Percentiles rank a stretch among this genome's conserved stretches.
Evolutionary conservation across 2,329 filamentous ascomycete species (phyloP).

Genomic region (Albifimbria verrucaria): DNA sequence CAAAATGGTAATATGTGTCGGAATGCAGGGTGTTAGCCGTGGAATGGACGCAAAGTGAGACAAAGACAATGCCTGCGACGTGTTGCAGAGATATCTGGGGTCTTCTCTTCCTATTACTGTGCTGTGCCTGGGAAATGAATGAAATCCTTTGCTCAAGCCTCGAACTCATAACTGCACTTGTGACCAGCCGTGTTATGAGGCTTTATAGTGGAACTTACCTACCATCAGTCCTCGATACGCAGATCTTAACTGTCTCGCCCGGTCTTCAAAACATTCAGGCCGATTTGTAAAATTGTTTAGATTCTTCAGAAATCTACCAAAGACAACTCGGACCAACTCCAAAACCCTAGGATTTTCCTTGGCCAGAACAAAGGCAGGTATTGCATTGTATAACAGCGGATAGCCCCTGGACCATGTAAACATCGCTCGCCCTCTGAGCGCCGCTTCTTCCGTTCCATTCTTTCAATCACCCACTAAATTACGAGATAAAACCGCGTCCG

Average conservation of each 20-base stretch:
- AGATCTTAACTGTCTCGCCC: not conserved
- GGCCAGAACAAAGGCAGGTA: not conserved
- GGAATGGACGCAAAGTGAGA: conserved; percentile 33
- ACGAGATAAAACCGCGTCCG: conserved; percentile 63
- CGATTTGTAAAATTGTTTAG: not conserved
- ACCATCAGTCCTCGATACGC: not conserved
- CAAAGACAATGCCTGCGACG: conserved; percentile 29
- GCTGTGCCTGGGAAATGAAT: too few relatives aligned
- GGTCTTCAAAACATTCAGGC: not conserved
- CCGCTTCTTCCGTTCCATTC: not conserved
- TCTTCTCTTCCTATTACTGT: too few relatives aligned
- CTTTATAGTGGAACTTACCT: too few relatives aligned
- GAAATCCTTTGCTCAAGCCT: too few relatives aligned
- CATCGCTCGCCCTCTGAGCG: not conserved
- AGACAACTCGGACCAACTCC: not conserved
- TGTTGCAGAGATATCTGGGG: conserved; percentile 18
- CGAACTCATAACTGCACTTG: too few relatives aligned
- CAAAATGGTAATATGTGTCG: conserved; percentile 7
- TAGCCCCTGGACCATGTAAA: not conserved
- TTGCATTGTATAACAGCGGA: not conserved
- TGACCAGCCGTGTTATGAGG: too few relatives aligned
- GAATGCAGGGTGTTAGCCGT: conserved; percentile 24
- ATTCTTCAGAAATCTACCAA: not conserved
- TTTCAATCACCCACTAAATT: conserved; percentile 19
- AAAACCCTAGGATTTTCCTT: not conserved